phyloP scores from a whole-genome alignment of 352 stramenopile species.

The Plasmopara halstedii region DNA sequence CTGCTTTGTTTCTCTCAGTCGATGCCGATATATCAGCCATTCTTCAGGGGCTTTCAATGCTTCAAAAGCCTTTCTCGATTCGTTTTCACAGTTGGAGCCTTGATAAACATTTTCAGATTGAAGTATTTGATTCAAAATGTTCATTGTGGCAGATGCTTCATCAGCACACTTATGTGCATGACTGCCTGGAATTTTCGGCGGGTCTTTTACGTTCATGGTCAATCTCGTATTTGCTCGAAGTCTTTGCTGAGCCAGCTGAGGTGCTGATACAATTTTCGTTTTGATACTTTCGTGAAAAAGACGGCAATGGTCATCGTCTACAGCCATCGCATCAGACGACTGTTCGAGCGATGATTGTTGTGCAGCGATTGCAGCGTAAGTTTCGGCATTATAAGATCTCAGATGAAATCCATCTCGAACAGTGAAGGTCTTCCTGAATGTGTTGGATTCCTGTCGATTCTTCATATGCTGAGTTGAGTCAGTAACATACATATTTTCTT shows the following conservation, averaged over 20 bases:
- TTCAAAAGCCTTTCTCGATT: conserved; percentile 6
- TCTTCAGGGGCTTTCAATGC: conserved; percentile 33
- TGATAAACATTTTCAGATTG: conserved; percentile 4
- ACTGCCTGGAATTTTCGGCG: not conserved
- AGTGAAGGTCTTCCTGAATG: conserved; percentile 37
- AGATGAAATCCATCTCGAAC: conserved; percentile 70
- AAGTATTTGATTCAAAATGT: conserved; percentile 13
- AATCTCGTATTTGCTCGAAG: not conserved
- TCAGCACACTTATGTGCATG: not conserved
- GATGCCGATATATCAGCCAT: conserved; percentile 57
- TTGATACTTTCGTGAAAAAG: conserved; percentile 4
- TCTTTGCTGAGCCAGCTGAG: not conserved
- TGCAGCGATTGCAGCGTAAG: conserved; percentile 32
- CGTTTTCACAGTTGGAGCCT: conserved; percentile 1
- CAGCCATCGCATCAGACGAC: not conserved
- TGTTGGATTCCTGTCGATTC: not conserved
- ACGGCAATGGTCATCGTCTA: not conserved
- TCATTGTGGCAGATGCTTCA: conserved; percentile 2
- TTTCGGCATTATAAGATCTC: conserved; percentile 46
- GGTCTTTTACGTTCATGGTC: conserved; percentile 9
- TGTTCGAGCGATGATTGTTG: conserved; percentile 11
- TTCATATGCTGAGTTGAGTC: no score
- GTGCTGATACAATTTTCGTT: conserved; percentile 1
- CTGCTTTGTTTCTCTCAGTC: conserved; percentile 27
- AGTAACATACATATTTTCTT: not conserved